These are phyloP conservation scores for Kodamaea nitidulidarum DNA, from an alignment of 805 yeast genomes.

Conservation along the genomic window DNA sequence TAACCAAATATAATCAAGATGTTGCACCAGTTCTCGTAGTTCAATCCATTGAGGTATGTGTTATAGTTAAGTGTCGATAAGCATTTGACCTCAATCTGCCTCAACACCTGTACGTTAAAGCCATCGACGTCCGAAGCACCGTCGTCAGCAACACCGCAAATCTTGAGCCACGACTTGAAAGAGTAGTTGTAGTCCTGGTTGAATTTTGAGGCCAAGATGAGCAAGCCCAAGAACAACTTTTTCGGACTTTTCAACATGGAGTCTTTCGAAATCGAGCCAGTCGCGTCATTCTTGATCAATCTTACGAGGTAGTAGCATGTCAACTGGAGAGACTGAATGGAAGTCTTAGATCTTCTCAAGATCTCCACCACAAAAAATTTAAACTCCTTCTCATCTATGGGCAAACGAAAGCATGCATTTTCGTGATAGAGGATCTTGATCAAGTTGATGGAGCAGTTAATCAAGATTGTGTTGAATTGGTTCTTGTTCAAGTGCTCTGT, in stretches of 20 bases:
- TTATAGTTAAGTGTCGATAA: conserved; percentile 54
- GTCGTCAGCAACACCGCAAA: conserved; percentile 50
- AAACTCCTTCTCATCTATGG: conserved; percentile 15
- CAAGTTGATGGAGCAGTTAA: conserved; percentile 34
- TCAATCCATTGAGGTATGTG: conserved; percentile 46
- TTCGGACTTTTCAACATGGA: conserved; percentile 47
- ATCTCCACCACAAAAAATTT: conserved; percentile 39
- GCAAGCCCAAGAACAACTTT: conserved; percentile 60
- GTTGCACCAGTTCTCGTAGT: conserved; percentile 48
- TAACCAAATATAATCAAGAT: conserved; percentile 39
- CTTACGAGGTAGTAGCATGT: conserved; percentile 62
- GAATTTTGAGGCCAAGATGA: conserved; percentile 71
- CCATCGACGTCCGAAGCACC: conserved; percentile 9
- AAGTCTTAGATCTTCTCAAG: conserved; percentile 51
- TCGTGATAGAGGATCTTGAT: conserved; percentile 29
- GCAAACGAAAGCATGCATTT: conserved; percentile 1
- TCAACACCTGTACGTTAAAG: conserved; percentile 47
- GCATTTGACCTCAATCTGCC: conserved; percentile 48
- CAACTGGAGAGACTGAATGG: conserved; percentile 59
- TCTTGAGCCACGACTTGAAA: conserved; percentile 67
- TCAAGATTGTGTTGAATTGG: conserved; percentile 38
- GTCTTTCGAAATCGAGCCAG: conserved; percentile 7
- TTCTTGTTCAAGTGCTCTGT: conserved; percentile 35
- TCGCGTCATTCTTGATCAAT: conserved; percentile 24
- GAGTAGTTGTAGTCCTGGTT: conserved; percentile 69